Base-by-base conservation (phyloP, 2,329 filamentous ascomycete species). In the Colletotrichum lentis region DNA sequence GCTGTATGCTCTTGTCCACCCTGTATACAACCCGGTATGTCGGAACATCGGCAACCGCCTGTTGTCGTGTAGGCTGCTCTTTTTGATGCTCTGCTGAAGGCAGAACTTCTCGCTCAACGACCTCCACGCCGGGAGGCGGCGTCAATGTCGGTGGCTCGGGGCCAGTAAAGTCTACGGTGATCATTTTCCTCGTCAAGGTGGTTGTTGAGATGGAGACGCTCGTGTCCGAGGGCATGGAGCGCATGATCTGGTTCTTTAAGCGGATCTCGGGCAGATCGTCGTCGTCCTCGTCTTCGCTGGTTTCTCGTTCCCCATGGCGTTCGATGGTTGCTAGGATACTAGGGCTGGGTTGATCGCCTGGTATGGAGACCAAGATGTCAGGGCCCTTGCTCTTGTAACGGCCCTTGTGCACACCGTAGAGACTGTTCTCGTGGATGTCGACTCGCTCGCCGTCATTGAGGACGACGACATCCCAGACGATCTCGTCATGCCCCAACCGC, bases 401-500 rank as follows among this genome's bases (percentile, higher is more conserved):
- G 4, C 74, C 73, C 4, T 70, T 67, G 65, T 78, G 75, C 5
- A 73, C 71, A 3, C 76, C 76, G 54, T 78, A 77, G 1, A 80
- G 58, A 24, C 74, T 77, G 27, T 79, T 77, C 14, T 81, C 79
- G 59, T 81, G 78, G 5, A 88, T 79, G 69, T 89, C 87, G 37
- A 90, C 84, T 43, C 85, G 82, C 53, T 84, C 81, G 10, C 86
- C 86, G 72, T 88, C 82, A 67, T 86, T 83, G 18, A 90, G 78
- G 0, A 91, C 85, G 8, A 91, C 87, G 3, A 90, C 85, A 72
- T 91, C 89, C 88, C 89, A 91, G 10, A 91, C 80, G 2, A 87
- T 77, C 69, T 90, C 86, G 64, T 89, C 86, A 20, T 81, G 80
- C 12, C 79, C 79, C 8, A 82, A 77, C 1, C 81, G 79, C 27